Evolutionary conservation across 2,329 filamentous ascomycete species (phyloP), one percentile per base, ranked within the genome.

Genomic region (Thelonectria rubi): DNA sequence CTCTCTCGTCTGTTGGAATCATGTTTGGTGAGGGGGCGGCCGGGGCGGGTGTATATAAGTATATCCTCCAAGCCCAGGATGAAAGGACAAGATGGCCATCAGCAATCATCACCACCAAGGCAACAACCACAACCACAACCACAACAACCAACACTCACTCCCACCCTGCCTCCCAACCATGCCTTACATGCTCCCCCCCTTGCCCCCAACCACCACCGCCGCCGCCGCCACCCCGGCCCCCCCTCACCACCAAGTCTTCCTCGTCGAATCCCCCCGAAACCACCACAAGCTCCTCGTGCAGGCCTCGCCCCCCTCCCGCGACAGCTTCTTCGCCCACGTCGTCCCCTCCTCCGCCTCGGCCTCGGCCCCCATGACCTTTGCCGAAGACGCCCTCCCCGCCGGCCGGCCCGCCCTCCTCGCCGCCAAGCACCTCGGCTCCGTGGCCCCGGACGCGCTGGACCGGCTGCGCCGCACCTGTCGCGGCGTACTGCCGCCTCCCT

Each of bases 261-360:
- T 62, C 15, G 56, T 70, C 32, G 48, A 70, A 20, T 57, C 65
- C n/a, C 45, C 61, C 10, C 58, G 55, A 24, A 56, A 61, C 17
- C 37, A 54, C 42, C 65, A 65, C 50, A 70, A 69, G n/a, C 58
- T 70, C 32, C 65, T 67, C 10, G 48, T 71, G 5, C 60, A 63
- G 8, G 55, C 66, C 45, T 47, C 47, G 9, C 8, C 42, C 32
- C 43, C 59, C 37, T 46, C 60, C 10, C 54, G 57, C 14, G 17
- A 47, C 34, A 64, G 68, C 15, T 64, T 67, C 37, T 51, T 68
- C 37, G 60, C 60, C 18, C 50, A 55, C 11, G 43, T 69, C 30
- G 18, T 52, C 11, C 37, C 30, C 18, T 52, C 11, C 37, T 58
- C 10, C 2, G 48, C 4, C 14, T 55, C 1, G 24, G 30, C 12